Base-by-base conservation (phyloP, 2,329 filamentous ascomycete genomes). In the Fusarium cicatricum region DNA sequence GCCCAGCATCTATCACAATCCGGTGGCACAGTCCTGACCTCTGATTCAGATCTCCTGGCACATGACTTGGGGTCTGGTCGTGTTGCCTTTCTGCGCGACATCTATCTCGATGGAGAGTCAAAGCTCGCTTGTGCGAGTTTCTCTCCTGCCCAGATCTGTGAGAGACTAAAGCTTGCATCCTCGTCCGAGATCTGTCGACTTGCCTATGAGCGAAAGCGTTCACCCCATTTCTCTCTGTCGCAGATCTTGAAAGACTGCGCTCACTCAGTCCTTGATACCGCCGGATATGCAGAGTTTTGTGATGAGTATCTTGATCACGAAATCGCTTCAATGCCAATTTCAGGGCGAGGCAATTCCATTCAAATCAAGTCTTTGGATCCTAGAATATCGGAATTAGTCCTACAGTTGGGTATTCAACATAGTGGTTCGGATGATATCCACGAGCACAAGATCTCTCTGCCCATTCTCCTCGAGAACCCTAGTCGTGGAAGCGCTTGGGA, bases 31-130 rank as follows among this genome's bases (percentile, higher is more conserved):
- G 82, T 92, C 12, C 74, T 97, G 7, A 96, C 92, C 0, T 88
- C 86, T n/a, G 94, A 98, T 68, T 96, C 92, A 0, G 94, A 98
- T 69, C 80, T 97, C 9, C 77, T 96, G 1, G 81, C 94, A 0
- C 88, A 93, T 70, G 82, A 91, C 53, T 80, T 94, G 9, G 88
- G 87, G 0, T 60, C 80, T 2, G 89, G 89, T 0, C 78, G 80
- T 1, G 85, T 96, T 0, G 78, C 87, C 1, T 88, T 94, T 52
- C 82, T 96, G 26, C 80, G 82, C 51, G 88, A 91, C 41, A 72
- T 94, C 1, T 79, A 84, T 29, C 29, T 70, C 21, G 54, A 71
- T 28, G 56, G 62, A 56, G 62, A 60, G 52, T 64, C 58, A 10
- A 58, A 44, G 26, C 52, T 72, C 14, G 43, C 59, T 5, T 72